A percentile compares a stretch with the other conserved stretches of the same genome.
Conservation (phyloP, 2,329 filamentous ascomycete species). For the Alternaria solani region DNA sequence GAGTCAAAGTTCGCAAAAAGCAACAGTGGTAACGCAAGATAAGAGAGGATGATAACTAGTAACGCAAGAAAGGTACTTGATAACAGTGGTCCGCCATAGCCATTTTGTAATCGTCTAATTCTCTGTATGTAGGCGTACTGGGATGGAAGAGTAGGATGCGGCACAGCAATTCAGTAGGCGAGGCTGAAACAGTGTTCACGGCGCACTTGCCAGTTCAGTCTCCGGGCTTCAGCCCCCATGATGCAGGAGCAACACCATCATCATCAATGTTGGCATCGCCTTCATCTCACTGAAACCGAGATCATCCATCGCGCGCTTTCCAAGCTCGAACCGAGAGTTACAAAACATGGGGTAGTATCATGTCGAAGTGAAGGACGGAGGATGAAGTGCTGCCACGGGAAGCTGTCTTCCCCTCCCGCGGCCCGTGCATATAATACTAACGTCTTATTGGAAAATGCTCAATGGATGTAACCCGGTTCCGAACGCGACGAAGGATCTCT, state of each 20-base stretch:
- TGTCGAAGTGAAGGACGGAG: neutral
- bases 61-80: neutral
- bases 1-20: no score
- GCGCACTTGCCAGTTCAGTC: neutral
- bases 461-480: neutral
- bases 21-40: neutral
- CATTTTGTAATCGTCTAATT: neutral
- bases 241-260: neutral
- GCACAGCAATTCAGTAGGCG: neutral
- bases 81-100: neutral
- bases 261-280: neutral
- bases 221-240: slow-evolving; percentile 1
- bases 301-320: neutral
- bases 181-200: slow-evolving; percentile 6
- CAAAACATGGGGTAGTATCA: neutral
- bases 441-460: slow-evolving; percentile 3
- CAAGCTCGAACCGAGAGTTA: neutral
- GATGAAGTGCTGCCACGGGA: neutral
- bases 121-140: neutral
- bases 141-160: neutral
- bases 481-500: neutral
- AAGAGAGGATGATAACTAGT: no score
- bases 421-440: neutral
- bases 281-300: neutral
- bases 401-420: neutral